Conservation (phyloP, 257 asterid genomes). For the Solanum commersonii region DNA sequence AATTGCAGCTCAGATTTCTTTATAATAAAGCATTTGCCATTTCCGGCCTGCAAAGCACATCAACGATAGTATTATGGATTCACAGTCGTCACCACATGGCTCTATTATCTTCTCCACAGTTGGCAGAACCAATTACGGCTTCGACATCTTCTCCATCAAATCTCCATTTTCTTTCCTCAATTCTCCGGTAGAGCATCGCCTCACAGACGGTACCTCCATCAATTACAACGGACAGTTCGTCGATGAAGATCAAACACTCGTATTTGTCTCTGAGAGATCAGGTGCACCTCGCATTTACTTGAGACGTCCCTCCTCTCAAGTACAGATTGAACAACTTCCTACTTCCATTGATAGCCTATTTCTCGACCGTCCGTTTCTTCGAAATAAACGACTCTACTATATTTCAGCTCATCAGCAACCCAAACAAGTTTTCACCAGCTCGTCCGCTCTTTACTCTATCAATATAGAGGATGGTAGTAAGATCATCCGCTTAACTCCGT, state of each 20-base stretch:
- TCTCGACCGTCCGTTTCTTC: conserved; percentile 56
- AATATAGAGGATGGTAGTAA: neutral
- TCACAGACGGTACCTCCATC: conserved; percentile 58
- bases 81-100: conserved; percentile 37
- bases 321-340: conserved; percentile 19
- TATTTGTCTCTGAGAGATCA: conserved; percentile 57
- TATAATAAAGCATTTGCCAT: neutral
- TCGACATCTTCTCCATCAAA: conserved; percentile 54
- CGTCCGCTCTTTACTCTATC: conserved; percentile 55
- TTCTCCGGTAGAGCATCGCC: conserved; percentile 32
- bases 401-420: conserved; percentile 61
- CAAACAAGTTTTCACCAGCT: conserved; percentile 38
- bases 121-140: conserved; percentile 58
- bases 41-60: neutral
- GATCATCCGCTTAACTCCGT: conserved; percentile 44
- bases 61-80: neutral
- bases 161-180: conserved; percentile 12
- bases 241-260: conserved; percentile 27
- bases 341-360: conserved; percentile 39
- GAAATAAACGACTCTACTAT: conserved; percentile 33
- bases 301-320: neutral
- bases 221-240: conserved; percentile 59
- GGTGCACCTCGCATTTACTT: conserved; percentile 52
- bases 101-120: conserved; percentile 58
- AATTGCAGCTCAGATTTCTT: neutral